phyloP scores from a whole-genome alignment of 805 yeast genomes.

The Wilhelminamyces savonicus region DNA sequence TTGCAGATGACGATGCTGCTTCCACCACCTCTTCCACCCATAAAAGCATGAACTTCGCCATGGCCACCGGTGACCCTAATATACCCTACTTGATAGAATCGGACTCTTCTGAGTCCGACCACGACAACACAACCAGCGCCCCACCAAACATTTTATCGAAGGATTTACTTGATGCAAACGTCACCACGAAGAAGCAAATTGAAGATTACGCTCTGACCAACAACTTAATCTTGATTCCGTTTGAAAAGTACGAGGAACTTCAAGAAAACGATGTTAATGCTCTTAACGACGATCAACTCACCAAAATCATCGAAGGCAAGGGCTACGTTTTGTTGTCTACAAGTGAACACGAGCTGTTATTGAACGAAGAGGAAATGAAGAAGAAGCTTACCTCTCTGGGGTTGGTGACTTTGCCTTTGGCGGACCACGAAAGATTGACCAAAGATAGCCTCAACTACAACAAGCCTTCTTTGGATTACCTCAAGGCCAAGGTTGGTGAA shows the following conservation, averaged over 20 bases:
- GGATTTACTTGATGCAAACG: conserved; percentile 6
- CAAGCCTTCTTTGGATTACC: conserved; percentile 17
- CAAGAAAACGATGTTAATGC: conserved; percentile 17
- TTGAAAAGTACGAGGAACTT: conserved; percentile 26
- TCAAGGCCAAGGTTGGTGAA: conserved; percentile 7
- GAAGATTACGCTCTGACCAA: conserved; percentile 29
- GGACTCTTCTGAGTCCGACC: conserved; percentile 17
- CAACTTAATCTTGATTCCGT: conserved; percentile 24
- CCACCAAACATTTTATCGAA: conserved; percentile 12
- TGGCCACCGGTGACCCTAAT: conserved; percentile 11
- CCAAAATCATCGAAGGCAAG: conserved; percentile 13
- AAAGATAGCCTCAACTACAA: conserved; percentile 6
- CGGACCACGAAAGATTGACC: conserved; percentile 13
- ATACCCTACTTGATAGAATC: conserved; percentile 23
- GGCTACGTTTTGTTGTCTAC: conserved; percentile 23
- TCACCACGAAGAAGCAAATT: conserved; percentile 14
- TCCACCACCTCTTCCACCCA: conserved; percentile 5
- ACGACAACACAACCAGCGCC: not conserved
- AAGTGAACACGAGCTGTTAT: conserved; percentile 20
- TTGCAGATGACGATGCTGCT: conserved; percentile 6
- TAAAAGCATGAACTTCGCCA: conserved; percentile 8
- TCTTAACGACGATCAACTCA: conserved; percentile 17
- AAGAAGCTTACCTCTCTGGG: conserved; percentile 23
- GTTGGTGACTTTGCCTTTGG: conserved; percentile 23
- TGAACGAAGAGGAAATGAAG: conserved; percentile 30